Evolutionary conservation across 768 basidiomycete species (phyloP).

Genomic region (Lentinula aciculospora): DNA sequence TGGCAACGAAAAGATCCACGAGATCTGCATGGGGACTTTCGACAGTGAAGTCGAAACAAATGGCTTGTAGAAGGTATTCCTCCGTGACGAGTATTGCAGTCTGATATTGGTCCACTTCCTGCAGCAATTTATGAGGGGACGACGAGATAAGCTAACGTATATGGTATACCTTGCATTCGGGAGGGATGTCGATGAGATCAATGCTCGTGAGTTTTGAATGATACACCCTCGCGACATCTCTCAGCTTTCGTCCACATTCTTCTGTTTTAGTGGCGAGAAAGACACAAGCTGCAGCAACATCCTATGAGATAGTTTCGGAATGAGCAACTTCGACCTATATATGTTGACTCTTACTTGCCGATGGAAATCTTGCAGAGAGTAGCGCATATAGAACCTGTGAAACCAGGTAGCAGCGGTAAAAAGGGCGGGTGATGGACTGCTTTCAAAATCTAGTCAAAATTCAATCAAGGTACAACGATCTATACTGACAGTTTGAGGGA

Average conservation of each 20-base stretch:
- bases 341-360: conserved; percentile 54
- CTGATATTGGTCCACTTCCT: conserved; percentile 78
- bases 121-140: not conserved
- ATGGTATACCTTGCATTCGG: conserved; percentile 55
- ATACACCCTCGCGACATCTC: conserved; percentile 77
- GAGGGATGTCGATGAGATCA: conserved; percentile 50
- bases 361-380: conserved; percentile 77
- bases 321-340: conserved; percentile 6
- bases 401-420: conserved; percentile 89
- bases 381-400: conserved; percentile 88
- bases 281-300: conserved; percentile 80
- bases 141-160: conserved; percentile 10
- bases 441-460: conserved; percentile 6
- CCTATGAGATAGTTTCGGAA: conserved; percentile 34
- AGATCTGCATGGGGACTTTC: conserved; percentile 73
- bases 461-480: conserved; percentile 9
- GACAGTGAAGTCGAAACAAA: conserved; percentile 83
- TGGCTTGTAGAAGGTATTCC: conserved; percentile 72
- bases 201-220: conserved; percentile 58
- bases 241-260: conserved; percentile 80
- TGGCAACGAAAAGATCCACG: conserved; percentile 62
- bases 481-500: conserved; percentile 65
- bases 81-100: conserved; percentile 66
- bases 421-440: conserved; percentile 74
- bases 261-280: conserved; percentile 92